Evolutionary conservation across 1,284 basidiomycete genomes (phyloP).

Genomic region (Marasmius tenuissimus): DNA sequence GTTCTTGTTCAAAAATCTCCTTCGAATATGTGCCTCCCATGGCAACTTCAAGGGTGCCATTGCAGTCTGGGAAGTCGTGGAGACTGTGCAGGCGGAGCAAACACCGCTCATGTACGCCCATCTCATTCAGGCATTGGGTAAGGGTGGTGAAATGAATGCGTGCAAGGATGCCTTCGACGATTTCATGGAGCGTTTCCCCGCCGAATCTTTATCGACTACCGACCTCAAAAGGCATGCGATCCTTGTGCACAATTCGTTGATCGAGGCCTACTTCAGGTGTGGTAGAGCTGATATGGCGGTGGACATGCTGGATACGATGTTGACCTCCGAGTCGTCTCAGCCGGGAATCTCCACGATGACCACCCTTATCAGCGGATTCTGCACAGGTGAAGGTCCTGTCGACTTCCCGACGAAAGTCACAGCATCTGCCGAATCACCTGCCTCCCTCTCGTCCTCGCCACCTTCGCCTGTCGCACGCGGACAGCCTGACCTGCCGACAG

Average conservation of each 20-base stretch:
- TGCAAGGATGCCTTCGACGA: slow-evolving; percentile 71
- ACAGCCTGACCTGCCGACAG: slow-evolving; percentile 49
- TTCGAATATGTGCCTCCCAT: not conserved
- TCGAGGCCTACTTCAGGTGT: slow-evolving; percentile 71
- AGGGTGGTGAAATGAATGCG: slow-evolving; percentile 52
- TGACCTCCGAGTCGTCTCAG: slow-evolving; percentile 26
- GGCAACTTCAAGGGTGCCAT: not conserved
- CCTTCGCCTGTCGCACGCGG: not conserved
- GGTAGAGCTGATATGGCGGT: slow-evolving; percentile 67
- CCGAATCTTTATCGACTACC: not conserved
- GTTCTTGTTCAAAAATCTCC: not conserved
- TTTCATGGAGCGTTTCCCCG: slow-evolving; percentile 45
- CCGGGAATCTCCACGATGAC: slow-evolving; percentile 67
- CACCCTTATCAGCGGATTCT: slow-evolving; percentile 69
- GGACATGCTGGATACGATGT: slow-evolving; percentile 72
- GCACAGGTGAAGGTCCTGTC: slow-evolving; percentile 19
- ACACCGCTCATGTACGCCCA: not conserved
- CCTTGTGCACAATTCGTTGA: slow-evolving; percentile 73
- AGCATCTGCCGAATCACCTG: not conserved
- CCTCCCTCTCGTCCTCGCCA: not conserved
- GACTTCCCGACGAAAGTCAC: too few species aligned
- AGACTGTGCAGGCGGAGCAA: not conserved
- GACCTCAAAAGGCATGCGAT: slow-evolving; percentile 21
- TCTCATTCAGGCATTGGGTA: slow-evolving; percentile 16
- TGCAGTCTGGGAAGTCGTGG: not conserved